These are phyloP conservation scores for Termitomyces sp. DNA, from an alignment of 768 basidiomycete species.

Conservation along the genomic window DNA sequence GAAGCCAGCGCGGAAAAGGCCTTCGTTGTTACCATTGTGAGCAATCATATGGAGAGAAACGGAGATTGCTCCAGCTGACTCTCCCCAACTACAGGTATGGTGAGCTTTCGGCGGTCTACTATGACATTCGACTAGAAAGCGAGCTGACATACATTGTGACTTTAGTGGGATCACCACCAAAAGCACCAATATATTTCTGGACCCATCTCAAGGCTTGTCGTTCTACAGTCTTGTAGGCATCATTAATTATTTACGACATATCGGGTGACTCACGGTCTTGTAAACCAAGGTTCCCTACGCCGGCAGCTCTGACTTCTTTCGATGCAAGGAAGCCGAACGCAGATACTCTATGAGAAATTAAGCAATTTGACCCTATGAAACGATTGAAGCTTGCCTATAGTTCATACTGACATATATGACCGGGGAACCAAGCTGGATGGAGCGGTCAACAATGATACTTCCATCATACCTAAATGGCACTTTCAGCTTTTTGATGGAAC, in stretches of 20 bases:
- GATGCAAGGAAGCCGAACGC: slow-evolving; percentile 41
- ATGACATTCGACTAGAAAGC: background rate
- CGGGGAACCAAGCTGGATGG: slow-evolving; percentile 32
- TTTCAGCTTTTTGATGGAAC: background rate
- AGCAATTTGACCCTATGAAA: background rate
- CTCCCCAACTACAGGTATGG: slow-evolving; percentile 36
- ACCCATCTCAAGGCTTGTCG: slow-evolving; percentile 46
- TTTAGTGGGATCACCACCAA: slow-evolving; percentile 53
- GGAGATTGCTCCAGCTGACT: slow-evolving; percentile 53
- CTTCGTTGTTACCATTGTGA: slow-evolving; percentile 37
- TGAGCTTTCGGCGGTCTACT: background rate
- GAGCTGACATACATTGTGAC: slow-evolving; percentile 37
- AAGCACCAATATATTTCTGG: slow-evolving; percentile 50
- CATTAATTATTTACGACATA: background rate
- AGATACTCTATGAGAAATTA: background rate
- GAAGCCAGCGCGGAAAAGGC: slow-evolving; percentile 44
- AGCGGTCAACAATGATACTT: slow-evolving; percentile 34
- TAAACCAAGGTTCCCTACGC: slow-evolving; percentile 52
- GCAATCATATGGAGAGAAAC: slow-evolving; percentile 44
- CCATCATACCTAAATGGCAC: slow-evolving; percentile 31
- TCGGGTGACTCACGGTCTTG: slow-evolving; percentile 40
- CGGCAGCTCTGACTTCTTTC: slow-evolving; percentile 36
- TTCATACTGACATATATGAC: slow-evolving; percentile 51
- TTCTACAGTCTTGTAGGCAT: background rate
- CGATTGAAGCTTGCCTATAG: slow-evolving; percentile 25